phyloP scores from a whole-genome alignment of 306 rosid species.

The Neltuma alba region DNA sequence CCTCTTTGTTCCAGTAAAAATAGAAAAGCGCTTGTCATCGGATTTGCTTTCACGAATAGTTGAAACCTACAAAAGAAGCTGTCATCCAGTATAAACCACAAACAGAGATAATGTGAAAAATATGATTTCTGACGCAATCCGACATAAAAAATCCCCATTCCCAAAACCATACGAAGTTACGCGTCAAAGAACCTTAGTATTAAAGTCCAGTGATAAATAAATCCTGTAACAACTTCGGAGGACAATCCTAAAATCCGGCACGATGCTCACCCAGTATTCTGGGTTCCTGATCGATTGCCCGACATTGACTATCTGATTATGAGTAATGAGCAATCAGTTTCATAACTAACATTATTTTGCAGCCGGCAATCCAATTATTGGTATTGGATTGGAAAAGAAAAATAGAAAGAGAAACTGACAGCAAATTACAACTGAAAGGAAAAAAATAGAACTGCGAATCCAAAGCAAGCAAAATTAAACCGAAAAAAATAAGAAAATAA shows the following conservation, averaged over 20 bases:
- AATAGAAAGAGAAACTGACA: background rate
- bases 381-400: background rate
- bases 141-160: background rate
- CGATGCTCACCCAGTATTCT: background rate
- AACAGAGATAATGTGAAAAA: background rate
- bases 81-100: constrained; percentile 1
- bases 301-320: background rate
- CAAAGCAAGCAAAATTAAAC: background rate
- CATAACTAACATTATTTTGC: background rate
- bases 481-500: background rate
- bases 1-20: constrained; percentile 93
- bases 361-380: background rate
- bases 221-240: background rate
- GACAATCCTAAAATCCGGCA: background rate
- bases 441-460: background rate
- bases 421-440: background rate
- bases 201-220: background rate
- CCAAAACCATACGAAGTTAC: background rate
- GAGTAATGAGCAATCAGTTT: background rate
- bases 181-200: background rate
- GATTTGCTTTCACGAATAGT: constrained; percentile 90
- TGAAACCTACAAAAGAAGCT: constrained; percentile 64
- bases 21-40: constrained; percentile 91
- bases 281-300: background rate
- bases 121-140: background rate